phyloP scores from a whole-genome alignment of 139 green algal species.

The Chlamydomonas sphaeroides region DNA sequence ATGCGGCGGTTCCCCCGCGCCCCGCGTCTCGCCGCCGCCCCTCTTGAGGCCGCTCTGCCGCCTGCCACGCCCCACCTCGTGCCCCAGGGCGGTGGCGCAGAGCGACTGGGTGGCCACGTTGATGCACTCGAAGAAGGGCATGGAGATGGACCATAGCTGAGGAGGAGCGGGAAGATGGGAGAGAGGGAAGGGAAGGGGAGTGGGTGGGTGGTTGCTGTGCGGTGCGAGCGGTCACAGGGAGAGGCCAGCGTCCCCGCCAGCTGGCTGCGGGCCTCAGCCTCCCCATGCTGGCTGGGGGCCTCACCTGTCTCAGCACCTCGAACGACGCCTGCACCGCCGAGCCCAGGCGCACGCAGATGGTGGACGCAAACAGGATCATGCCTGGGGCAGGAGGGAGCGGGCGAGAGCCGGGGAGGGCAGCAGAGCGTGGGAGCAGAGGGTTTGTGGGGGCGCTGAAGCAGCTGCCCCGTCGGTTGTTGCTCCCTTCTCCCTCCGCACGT shows the following conservation, averaged over 20 bases:
- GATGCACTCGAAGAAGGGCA: conserved; percentile 74
- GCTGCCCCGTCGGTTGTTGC: no score
- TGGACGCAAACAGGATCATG: conserved; percentile 64
- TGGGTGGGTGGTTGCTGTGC: no score
- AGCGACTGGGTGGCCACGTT: conserved; percentile 71
- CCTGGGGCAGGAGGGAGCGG: conserved; percentile 35
- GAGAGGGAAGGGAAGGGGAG: background rate
- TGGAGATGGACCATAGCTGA: conserved; percentile 50
- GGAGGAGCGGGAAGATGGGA: background rate
- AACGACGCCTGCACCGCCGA: conserved; percentile 63
- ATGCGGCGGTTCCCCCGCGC: no score
- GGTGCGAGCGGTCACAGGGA: no score
- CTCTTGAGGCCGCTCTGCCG: no score
- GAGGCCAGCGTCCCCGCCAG: no score
- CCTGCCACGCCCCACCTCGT: background rate
- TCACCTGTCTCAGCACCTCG: conserved; percentile 62
- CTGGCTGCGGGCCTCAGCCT: no score
- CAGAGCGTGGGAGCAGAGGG: no score
- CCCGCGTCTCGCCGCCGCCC: no score
- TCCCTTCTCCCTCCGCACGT: no score
- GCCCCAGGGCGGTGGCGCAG: conserved; percentile 63
- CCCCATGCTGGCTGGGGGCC: no score
- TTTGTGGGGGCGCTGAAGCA: no score
- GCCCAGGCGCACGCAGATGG: conserved; percentile 58
- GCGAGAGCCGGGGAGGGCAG: background rate